These are phyloP conservation scores for Penicillium pancosmium DNA, from an alignment of 495 filamentous ascomycete species.

Conservation along the genomic window DNA sequence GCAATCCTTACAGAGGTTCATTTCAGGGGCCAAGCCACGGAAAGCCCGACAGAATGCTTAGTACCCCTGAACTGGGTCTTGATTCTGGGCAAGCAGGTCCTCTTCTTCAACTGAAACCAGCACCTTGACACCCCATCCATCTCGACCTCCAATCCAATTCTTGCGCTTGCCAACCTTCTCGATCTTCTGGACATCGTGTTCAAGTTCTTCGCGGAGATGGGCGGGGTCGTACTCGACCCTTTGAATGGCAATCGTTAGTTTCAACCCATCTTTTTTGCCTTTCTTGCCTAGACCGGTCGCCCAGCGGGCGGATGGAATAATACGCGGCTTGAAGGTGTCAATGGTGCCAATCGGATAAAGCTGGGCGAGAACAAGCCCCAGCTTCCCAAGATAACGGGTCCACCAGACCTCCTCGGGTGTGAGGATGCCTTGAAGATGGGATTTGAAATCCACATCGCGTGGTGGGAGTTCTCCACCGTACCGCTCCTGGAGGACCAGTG, in stretches of 20 bases:
- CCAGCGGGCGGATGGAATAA: conserved; percentile 31
- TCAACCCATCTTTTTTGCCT: conserved; percentile 28
- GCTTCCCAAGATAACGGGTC: conserved; percentile 60
- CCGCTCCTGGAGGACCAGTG: conserved; percentile 72
- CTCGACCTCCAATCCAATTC: conserved; percentile 36
- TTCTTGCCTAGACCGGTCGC: conserved; percentile 29
- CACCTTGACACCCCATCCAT: conserved; percentile 39
- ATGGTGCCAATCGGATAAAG: conserved; percentile 34
- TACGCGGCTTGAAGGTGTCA: conserved; percentile 32
- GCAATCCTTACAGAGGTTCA: too few species aligned
- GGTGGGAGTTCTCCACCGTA: conserved; percentile 70
- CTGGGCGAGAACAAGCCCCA: conserved; percentile 29
- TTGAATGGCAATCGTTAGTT: conserved; percentile 32
- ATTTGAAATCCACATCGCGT: conserved; percentile 49
- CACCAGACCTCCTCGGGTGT: conserved; percentile 58
- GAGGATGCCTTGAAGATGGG: conserved; percentile 49
- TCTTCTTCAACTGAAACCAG: conserved; percentile 28
- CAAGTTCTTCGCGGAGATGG: conserved; percentile 32
- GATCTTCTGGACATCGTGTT: conserved; percentile 29
- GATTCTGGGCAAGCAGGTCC: conserved; percentile 12
- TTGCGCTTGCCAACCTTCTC: conserved; percentile 39
- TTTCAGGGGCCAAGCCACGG: not conserved
- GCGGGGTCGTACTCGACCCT: conserved; percentile 32
- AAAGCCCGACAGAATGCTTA: not conserved
- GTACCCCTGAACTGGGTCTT: not conserved